Evolutionary conservation across 345 rosid species (phyloP).

Genomic region (Acer negundo): DNA sequence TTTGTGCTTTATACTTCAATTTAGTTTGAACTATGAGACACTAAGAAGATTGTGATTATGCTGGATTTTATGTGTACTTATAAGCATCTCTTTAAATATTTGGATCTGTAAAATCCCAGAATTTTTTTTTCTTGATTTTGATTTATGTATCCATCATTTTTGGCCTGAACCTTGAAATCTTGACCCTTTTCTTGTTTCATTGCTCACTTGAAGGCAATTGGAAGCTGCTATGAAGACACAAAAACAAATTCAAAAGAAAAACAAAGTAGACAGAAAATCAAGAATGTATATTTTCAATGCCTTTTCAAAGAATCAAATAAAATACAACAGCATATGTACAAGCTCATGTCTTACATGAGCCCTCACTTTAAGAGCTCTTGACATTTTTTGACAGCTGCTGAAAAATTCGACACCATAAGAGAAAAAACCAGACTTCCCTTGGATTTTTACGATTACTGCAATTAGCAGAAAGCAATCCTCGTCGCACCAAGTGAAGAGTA

Average conservation of each 20-base stretch:
- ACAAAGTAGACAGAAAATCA: not conserved
- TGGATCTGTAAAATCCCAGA: not conserved
- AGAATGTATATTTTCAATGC: not conserved
- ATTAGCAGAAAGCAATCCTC: not conserved
- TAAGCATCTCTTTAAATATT: not conserved
- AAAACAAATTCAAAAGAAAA: not conserved
- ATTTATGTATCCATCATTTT: not conserved
- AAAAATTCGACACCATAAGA: not conserved
- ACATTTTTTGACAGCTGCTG: not conserved
- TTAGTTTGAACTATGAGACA: conserved; percentile 10
- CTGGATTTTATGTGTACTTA: conserved; percentile 9
- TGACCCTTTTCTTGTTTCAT: not conserved
- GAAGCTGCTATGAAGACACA: not conserved
- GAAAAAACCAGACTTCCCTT: not conserved
- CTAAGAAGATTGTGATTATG: conserved; percentile 2
- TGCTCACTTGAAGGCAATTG: not conserved
- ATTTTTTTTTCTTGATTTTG: not conserved
- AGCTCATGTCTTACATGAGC: not conserved
- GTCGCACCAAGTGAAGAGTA: not conserved
- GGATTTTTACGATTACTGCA: not conserved
- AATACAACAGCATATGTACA: not conserved
- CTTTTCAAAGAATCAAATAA: not conserved
- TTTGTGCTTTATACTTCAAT: not conserved
- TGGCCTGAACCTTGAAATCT: not conserved
- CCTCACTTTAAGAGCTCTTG: not conserved